phyloP scores from a whole-genome alignment of 208 protist species.

The Novymonas esmeraldas region DNA sequence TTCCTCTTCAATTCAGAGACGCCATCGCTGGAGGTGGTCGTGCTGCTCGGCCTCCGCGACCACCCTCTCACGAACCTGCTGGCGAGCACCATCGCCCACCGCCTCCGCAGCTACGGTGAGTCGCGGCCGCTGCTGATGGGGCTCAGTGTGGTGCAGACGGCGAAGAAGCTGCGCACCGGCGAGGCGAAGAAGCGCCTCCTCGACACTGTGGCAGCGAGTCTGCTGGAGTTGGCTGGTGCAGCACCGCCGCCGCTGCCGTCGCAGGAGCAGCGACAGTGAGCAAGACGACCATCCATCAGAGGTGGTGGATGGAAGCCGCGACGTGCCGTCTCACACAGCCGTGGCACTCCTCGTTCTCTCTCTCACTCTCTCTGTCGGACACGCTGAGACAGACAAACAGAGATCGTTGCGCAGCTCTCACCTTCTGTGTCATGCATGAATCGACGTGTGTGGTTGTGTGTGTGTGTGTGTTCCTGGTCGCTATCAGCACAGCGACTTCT shows the following conservation, averaged over 20 bases:
- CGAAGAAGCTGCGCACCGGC: conserved; percentile 39
- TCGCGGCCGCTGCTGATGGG: conserved; percentile 62
- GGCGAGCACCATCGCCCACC: conserved; percentile 55
- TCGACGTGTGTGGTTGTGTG: no score
- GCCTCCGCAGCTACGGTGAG: conserved; percentile 53
- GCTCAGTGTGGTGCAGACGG: conserved; percentile 59
- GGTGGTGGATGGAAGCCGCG: no score
- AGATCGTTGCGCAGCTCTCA: no score
- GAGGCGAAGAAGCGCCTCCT: conserved; percentile 49
- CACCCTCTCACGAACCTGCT: conserved; percentile 79
- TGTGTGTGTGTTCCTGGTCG: no score
- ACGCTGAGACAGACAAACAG: no score
- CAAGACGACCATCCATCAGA: no score
- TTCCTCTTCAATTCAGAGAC: conserved; percentile 46
- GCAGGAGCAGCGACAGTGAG: no score
- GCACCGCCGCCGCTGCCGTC: background rate
- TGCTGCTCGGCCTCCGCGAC: conserved; percentile 79
- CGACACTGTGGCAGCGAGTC: conserved; percentile 27
- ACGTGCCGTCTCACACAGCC: no score
- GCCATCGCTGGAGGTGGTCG: conserved; percentile 47
- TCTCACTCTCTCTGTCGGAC: no score
- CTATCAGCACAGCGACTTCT: no score
- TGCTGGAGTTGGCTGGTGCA: conserved; percentile 37
- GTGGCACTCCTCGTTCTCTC: no score
- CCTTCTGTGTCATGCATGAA: no score